Evolutionary conservation across 306 rosid genomes (phyloP).

Genomic region (Ceratonia siliqua): DNA sequence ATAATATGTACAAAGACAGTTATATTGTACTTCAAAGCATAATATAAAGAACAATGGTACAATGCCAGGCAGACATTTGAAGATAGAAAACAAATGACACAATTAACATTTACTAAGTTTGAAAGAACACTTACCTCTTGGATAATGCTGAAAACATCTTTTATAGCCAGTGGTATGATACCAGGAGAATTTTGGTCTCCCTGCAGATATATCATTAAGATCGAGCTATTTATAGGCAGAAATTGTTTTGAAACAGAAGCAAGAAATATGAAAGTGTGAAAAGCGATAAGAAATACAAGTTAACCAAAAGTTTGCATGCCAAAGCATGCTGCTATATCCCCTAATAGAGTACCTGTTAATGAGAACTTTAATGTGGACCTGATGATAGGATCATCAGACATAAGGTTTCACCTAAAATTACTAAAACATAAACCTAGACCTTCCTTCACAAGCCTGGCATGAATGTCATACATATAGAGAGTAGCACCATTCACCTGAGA

Average conservation of each 20-base stretch:
- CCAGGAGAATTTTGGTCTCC: constrained; percentile 97
- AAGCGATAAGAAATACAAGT: not conserved
- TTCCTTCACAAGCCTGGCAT: not conserved
- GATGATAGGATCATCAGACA: not conserved
- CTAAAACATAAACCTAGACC: not conserved
- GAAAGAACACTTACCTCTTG: constrained; percentile 81
- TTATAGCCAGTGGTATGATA: constrained; percentile 93
- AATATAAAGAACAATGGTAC: constrained; percentile 7
- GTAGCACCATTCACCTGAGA: constrained; percentile 24
- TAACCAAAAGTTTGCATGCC: constrained; percentile 5
- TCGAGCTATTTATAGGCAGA: constrained; percentile 15
- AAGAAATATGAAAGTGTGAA: not conserved
- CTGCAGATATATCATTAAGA: constrained; percentile 41
- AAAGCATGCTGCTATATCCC: not conserved
- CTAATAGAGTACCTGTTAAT: not conserved
- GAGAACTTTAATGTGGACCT: not conserved
- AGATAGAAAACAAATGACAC: not conserved
- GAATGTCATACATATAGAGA: constrained; percentile 22
- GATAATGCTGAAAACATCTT: constrained; percentile 95
- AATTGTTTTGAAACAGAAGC: constrained; percentile 3
- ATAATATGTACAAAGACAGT: not conserved
- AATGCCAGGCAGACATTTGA: not conserved
- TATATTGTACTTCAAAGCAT: not conserved
- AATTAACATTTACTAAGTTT: constrained; percentile 20
- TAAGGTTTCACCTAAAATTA: constrained; percentile 11